These are phyloP conservation scores for Tylopilus orsonianus DNA, from an alignment of 1,284 basidiomycete species.

Conservation along the genomic window DNA sequence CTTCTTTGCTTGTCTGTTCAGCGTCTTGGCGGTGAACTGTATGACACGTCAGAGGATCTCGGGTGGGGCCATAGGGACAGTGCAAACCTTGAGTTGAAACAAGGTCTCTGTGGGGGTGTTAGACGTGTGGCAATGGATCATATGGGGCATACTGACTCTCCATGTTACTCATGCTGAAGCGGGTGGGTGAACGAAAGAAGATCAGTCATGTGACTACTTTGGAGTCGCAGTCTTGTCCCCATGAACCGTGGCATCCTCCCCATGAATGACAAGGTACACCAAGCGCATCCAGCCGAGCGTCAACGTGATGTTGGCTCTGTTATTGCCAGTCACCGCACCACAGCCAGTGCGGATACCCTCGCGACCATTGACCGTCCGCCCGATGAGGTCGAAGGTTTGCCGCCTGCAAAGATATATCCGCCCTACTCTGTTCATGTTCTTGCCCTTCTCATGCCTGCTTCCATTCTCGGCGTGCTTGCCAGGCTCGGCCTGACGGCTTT, in stretches of 20 bases:
- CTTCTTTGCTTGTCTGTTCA: slow-evolving; percentile 92
- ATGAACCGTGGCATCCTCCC: not conserved
- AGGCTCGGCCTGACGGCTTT: slow-evolving; percentile 75
- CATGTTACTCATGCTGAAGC: slow-evolving; percentile 74
- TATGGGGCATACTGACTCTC: slow-evolving; percentile 67
- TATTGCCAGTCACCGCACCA: slow-evolving; percentile 37
- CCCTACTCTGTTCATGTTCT: slow-evolving; percentile 67
- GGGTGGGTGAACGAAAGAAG: too few relatives aligned
- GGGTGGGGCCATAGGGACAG: slow-evolving; percentile 8
- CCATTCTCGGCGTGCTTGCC: slow-evolving; percentile 77
- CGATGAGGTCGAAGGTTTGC: slow-evolving; percentile 40
- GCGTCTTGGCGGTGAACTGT: slow-evolving; percentile 94
- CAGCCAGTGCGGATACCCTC: slow-evolving; percentile 41
- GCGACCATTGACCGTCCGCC: slow-evolving; percentile 56
- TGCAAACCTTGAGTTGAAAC: slow-evolving; percentile 88
- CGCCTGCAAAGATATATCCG: slow-evolving; percentile 47
- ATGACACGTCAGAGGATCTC: slow-evolving; percentile 14
- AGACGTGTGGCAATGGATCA: not conserved
- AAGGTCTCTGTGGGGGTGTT: slow-evolving; percentile 69
- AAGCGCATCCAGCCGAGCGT: slow-evolving; percentile 1
- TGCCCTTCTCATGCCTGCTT: slow-evolving; percentile 71
- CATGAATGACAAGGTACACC: slow-evolving; percentile 1
- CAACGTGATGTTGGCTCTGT: slow-evolving; percentile 33
- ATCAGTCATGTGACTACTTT: slow-evolving; percentile 19
- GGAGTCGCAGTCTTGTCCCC: not conserved